Conservation (phyloP, 768 basidiomycete genomes). For the Xerocomellus amylosporus region DNA sequence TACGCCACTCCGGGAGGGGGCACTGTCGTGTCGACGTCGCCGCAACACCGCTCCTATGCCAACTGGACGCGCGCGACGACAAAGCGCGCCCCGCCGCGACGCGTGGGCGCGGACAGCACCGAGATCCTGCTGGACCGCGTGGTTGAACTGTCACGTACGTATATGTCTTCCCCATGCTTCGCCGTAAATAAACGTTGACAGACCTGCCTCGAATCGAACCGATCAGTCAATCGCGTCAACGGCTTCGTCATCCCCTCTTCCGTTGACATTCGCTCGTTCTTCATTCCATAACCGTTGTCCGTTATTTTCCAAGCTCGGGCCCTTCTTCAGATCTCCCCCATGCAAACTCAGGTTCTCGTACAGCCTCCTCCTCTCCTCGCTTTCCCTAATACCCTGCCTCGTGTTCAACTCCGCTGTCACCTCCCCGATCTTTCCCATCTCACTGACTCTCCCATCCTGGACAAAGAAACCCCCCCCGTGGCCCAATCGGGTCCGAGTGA, state of each 20-base stretch:
- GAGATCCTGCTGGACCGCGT: slow-evolving; percentile 9
- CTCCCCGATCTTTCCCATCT: slow-evolving; percentile 27
- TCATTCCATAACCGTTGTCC: slow-evolving; percentile 16
- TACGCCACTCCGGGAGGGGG: background rate
- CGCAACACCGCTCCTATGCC: slow-evolving; percentile 6
- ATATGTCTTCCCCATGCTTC: slow-evolving; percentile 16
- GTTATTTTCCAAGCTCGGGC: slow-evolving; percentile 17
- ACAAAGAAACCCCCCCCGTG: slow-evolving; percentile 32
- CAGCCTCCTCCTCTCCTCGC: slow-evolving; percentile 28
- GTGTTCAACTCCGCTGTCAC: slow-evolving; percentile 7
- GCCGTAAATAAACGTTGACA: slow-evolving; percentile 32
- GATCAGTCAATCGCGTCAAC: slow-evolving; percentile 28
- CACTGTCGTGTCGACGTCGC: background rate
- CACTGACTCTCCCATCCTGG: slow-evolving; percentile 32
- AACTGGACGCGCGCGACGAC: slow-evolving; percentile 6
- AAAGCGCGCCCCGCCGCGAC: background rate
- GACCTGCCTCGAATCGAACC: slow-evolving; percentile 21
- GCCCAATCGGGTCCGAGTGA: slow-evolving; percentile 36
- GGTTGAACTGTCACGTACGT: slow-evolving; percentile 24
- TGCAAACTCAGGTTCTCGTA: slow-evolving; percentile 28
- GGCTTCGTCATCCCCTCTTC: slow-evolving; percentile 15
- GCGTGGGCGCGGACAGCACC: slow-evolving; percentile 1
- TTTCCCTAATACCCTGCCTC: slow-evolving; percentile 8
- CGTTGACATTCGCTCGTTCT: slow-evolving; percentile 12
- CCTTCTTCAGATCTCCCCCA: slow-evolving; percentile 14